A percentile compares a stretch with the other conserved stretches of the same genome.
Evolutionary conservation across 2,329 filamentous ascomycete genomes (phyloP).

Genomic region (Stemphylium beticola): DNA sequence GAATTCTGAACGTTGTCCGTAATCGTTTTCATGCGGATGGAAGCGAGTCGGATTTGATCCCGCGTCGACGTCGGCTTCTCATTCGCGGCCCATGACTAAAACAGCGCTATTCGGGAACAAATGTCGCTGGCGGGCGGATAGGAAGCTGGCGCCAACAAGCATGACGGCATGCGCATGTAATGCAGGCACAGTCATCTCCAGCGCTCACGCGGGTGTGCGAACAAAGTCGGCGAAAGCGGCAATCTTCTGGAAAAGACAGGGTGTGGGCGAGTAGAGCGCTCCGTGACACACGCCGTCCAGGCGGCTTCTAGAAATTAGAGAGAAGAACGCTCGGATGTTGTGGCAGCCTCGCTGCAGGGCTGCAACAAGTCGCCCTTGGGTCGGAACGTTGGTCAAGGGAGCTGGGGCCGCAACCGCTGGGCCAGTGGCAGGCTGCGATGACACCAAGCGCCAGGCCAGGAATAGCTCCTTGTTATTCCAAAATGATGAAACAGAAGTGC

Average conservation of each 20-base stretch:
- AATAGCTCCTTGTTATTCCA: slow-evolving; percentile 38
- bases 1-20: slow-evolving; percentile 21
- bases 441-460: slow-evolving; percentile 35
- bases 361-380: slow-evolving; percentile 37
- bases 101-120: slow-evolving; percentile 2
- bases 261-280: slow-evolving; percentile 36
- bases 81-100: not conserved
- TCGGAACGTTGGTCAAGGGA: slow-evolving; percentile 35
- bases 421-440: slow-evolving; percentile 31
- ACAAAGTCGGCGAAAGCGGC: slow-evolving; percentile 38
- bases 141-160: slow-evolving; percentile 18
- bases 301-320: slow-evolving; percentile 46
- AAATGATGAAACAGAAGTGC: slow-evolving; percentile 44
- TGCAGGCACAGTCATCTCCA: slow-evolving; percentile 27
- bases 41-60: slow-evolving; percentile 26
- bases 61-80: slow-evolving; percentile 6
- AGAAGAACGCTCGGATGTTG: slow-evolving; percentile 41
- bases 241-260: slow-evolving; percentile 48
- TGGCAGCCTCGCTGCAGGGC: slow-evolving; percentile 35
- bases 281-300: slow-evolving; percentile 27
- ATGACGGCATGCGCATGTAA: slow-evolving; percentile 14
- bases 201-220: slow-evolving; percentile 19
- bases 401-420: slow-evolving; percentile 39
- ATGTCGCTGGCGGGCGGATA: slow-evolving; percentile 15
- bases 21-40: slow-evolving; percentile 21